Percentiles rank a stretch among this genome's conserved stretches.
phyloP scores from a whole-genome alignment of 306 rosid genomes.

The Cajanus cajan region DNA sequence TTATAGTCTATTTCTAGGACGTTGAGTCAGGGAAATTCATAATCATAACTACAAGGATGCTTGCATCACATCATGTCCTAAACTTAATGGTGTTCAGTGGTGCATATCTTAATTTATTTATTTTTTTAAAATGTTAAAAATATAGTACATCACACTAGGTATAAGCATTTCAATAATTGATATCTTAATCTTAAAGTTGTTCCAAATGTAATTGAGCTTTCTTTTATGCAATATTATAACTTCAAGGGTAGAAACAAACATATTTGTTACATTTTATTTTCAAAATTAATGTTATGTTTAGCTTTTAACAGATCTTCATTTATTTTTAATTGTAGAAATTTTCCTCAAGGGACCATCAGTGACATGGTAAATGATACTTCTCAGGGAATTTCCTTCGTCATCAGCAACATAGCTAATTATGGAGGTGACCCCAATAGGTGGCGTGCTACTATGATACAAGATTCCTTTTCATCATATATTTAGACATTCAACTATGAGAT shows the following conservation, averaged over 20 bases:
- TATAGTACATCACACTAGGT: background rate
- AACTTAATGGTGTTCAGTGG: slow-evolving; percentile 4
- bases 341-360: slow-evolving; percentile 97
- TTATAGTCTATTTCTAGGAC: background rate
- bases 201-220: slow-evolving; percentile 4
- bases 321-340: slow-evolving; percentile 66
- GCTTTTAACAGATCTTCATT: slow-evolving; percentile 15
- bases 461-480: slow-evolving; percentile 21
- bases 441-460: slow-evolving; percentile 23
- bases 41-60: background rate
- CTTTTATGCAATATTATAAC: background rate
- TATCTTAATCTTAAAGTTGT: background rate
- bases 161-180: background rate
- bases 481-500: slow-evolving; percentile 16
- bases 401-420: slow-evolving; percentile 66
- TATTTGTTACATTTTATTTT: slow-evolving; percentile 3
- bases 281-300: background rate
- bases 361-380: slow-evolving; percentile 89
- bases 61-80: background rate
- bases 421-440: slow-evolving; percentile 94
- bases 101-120: background rate
- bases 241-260: slow-evolving; percentile 2
- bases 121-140: background rate
- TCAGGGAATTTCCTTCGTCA: slow-evolving; percentile 69
- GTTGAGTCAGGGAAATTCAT: slow-evolving; percentile 22